phyloP scores from a whole-genome alignment of 2,329 filamentous ascomycete species.

The Epichloe typhina region DNA sequence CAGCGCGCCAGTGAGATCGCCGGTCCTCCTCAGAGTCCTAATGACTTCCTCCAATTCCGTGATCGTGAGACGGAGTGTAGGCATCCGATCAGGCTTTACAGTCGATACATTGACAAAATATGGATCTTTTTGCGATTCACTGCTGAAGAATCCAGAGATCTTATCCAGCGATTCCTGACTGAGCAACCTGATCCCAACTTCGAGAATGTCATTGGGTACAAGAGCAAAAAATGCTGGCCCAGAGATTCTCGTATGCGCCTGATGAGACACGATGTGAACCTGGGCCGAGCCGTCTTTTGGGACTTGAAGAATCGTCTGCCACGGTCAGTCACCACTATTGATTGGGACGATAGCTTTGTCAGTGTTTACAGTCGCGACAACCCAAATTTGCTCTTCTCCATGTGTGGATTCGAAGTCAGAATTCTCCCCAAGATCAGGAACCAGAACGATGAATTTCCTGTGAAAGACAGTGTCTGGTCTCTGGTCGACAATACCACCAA shows the following conservation, averaged over 20 bases:
- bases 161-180: conserved; percentile 95
- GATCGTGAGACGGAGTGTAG: conserved; percentile 83
- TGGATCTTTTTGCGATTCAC: conserved; percentile 95
- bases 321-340: conserved; percentile 88
- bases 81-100: conserved; percentile 96
- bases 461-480: conserved; percentile 98
- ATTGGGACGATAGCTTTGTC: conserved; percentile 97
- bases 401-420: conserved; percentile 95
- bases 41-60: conserved; percentile 95
- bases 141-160: conserved; percentile 84
- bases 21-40: conserved; percentile 82
- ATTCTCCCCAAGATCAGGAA: conserved; percentile 93
- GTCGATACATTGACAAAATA: conserved; percentile 93
- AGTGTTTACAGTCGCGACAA: conserved; percentile 98
- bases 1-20: conserved; percentile 97
- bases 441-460: conserved; percentile 87
- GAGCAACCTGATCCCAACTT: conserved; percentile 98
- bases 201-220: conserved; percentile 97
- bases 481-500: conserved; percentile 93
- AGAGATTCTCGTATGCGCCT: conserved; percentile 93
- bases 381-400: conserved; percentile 90
- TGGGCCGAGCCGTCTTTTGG: conserved; percentile 97
- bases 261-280: conserved; percentile 97
- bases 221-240: conserved; percentile 99
- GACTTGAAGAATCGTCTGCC: conserved; percentile 95